phyloP scores from a whole-genome alignment of 495 filamentous ascomycete species.

The Apodospora peruviana region DNA sequence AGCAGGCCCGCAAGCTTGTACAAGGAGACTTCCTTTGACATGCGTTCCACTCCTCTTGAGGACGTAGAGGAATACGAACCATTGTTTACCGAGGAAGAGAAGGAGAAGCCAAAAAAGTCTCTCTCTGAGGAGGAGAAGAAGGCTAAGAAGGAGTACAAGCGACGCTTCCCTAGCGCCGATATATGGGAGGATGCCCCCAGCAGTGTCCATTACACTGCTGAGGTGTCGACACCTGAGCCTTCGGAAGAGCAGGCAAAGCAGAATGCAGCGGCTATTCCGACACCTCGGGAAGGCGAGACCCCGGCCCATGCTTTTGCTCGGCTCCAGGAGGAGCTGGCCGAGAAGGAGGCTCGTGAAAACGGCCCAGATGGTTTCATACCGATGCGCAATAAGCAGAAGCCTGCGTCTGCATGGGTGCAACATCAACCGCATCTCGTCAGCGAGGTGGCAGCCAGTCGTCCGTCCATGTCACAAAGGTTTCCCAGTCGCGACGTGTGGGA shows the following conservation, averaged over 20 bases:
- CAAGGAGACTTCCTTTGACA: slow-evolving; percentile 32
- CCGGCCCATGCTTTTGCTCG: slow-evolving; percentile 49
- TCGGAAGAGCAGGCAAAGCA: slow-evolving; percentile 50
- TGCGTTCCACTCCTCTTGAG: slow-evolving; percentile 69
- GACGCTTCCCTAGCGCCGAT: slow-evolving; percentile 87
- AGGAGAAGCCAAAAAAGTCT: slow-evolving; percentile 36
- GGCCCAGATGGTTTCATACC: slow-evolving; percentile 41
- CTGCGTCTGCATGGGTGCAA: slow-evolving; percentile 36
- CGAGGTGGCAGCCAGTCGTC: slow-evolving; percentile 43
- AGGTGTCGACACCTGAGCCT: slow-evolving; percentile 74
- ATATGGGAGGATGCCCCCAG: slow-evolving; percentile 96
- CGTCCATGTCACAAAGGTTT: slow-evolving; percentile 62
- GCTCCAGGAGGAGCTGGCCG: slow-evolving; percentile 50
- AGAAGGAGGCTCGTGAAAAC: slow-evolving; percentile 34
- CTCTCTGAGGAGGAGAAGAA: slow-evolving; percentile 43
- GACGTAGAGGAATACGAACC: slow-evolving; percentile 94
- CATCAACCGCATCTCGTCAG: slow-evolving; percentile 35
- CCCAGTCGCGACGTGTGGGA: slow-evolving; percentile 97
- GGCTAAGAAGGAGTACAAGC: slow-evolving; percentile 55
- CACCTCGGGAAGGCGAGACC: slow-evolving; percentile 36
- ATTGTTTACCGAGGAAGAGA: slow-evolving; percentile 80
- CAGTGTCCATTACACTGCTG: slow-evolving; percentile 75
- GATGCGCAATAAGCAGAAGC: slow-evolving; percentile 42
- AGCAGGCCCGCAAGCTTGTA: slow-evolving; percentile 63
- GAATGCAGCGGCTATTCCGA: slow-evolving; percentile 26